Base-by-base conservation (phyloP, 1,139 yeast genomes). In the Keqinozyma sinolaborantium region DNA sequence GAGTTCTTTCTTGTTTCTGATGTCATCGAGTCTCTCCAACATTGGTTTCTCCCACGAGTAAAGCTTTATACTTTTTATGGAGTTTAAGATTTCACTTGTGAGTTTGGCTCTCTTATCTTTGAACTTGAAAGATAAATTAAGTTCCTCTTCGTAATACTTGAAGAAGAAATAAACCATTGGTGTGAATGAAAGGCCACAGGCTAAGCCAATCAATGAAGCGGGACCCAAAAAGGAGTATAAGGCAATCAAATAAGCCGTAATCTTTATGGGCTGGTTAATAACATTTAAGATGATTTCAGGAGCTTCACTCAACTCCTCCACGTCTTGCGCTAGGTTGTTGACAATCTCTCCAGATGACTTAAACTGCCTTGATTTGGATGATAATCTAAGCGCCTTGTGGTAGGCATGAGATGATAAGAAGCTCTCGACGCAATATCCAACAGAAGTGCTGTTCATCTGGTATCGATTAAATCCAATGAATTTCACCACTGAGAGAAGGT, bases 1-100 rank as follows among this genome's bases (percentile, higher is more conserved):
- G 36, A 65, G 53, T 40, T 66, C 72, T 30, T 59, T 50, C 15
- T 52, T 59, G 38, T 64, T 64, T 53, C 73, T 58, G 19, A 64
- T 48, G 4, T 47, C 54, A 25, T 51, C 48, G 28, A 66, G 51
- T 36, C 62, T 53, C 15, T 48, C 44, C 40, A 64, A 43, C 64
- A 65, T 62, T 13, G 73, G 70, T 23, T 43, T 38, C 35, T 64
- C 70, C 70, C 70, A 64, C 4, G 67, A 58, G 38, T 63, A 64
- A 26, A 64, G 53, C 35, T 66, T 66, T 38, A 66, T 53, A 28
- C 65, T 60, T 35, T 65, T 66, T 14, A 65, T 60, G 3, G 70
- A 57, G 30, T 51, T 57, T 30, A 66, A 54, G 24, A 66, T 61
- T 42, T 67, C 73, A 15, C 63, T 58, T 18, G 64, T 60, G 31